Percentiles rank a stretch among this genome's conserved stretches.
phyloP scores from a whole-genome alignment of 306 rosid genomes.

The Gastrolobium bilobum region DNA sequence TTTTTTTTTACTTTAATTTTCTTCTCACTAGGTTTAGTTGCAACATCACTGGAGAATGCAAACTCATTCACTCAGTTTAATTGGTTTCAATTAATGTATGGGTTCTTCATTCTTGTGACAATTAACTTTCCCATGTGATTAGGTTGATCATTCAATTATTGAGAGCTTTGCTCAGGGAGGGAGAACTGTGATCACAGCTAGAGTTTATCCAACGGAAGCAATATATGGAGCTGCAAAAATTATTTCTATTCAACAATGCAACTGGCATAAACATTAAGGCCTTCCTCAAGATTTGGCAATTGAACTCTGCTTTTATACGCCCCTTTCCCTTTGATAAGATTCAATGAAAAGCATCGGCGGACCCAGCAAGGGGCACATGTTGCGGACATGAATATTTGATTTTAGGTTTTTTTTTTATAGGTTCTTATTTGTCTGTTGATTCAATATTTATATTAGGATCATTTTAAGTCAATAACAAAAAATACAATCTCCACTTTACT shows the following conservation, averaged over 20 bases:
- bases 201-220: slow-evolving; percentile 82
- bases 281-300: slow-evolving; percentile 68
- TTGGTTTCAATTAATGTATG: neutral
- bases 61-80: too few species aligned
- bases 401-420: too few species aligned
- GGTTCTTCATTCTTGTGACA: neutral
- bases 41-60: too few species aligned
- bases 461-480: too few species aligned
- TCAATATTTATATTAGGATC: too few species aligned
- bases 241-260: slow-evolving; percentile 85
- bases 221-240: slow-evolving; percentile 75
- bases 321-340: slow-evolving; percentile 63
- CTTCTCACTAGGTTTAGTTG: too few species aligned
- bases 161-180: slow-evolving; percentile 89
- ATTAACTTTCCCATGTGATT: neutral
- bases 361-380: too few species aligned
- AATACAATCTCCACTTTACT: too few species aligned
- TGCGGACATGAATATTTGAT: too few species aligned
- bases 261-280: slow-evolving; percentile 64
- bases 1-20: neutral
- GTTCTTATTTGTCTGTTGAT: too few species aligned
- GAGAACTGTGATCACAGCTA: slow-evolving; percentile 67
- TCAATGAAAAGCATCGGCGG: neutral
- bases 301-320: slow-evolving; percentile 71
- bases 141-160: slow-evolving; percentile 87